Base-by-base conservation (phyloP, 1,284 basidiomycete species). In the Ustilago esculenta region DNA sequence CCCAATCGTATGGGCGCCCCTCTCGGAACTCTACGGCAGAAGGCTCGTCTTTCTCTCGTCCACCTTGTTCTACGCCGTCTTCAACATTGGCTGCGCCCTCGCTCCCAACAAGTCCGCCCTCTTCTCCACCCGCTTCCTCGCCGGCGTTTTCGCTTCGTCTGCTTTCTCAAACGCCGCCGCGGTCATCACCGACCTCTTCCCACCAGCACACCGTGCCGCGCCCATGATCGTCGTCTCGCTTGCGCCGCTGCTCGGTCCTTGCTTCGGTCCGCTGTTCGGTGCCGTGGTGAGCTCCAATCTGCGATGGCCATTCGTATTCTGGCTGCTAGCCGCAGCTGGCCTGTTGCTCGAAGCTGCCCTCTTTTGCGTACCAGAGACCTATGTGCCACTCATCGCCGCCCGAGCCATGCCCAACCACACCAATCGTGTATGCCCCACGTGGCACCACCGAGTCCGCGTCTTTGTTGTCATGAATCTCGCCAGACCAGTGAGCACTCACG, bases 121-220 rank as follows among this genome's bases (percentile, higher is more conserved):
- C 15, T 54, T 69, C 23, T 18, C 41, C 0, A 65, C 35, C 41
- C 65, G 70, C 3, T 58, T 69, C 29, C 11, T 73, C 1, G 57
- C 66, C 5, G 70, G 70, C 9, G 47, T 52, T 6, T 68, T 58
- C 37, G 65, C 60, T 5, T 65, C 60, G 12, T 65, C 57, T 3
- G 66, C 70, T 8, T 57, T 73, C 11, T 69, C 70, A 10, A 73
- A 73, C 36, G 53, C 54, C 11, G 70, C 57, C 2, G 65, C 66
- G 2, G 61, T 68, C 4, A 48, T 63, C 41, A 64, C 65, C 10
- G 70, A 73, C 30, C 54, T 72, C 12, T 72, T 67, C 17, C 41
- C 53, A 0, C 64, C 65, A 4, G n/a, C 32, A 9, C 23, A 54
- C n/a, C 52, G 61, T 5, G 46, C 58, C 3, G 39, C 18, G 5